Percentiles rank a stretch among this genome's conserved stretches.
phyloP scores from a whole-genome alignment of 139 green algal species.

The Chlorella sp. region DNA sequence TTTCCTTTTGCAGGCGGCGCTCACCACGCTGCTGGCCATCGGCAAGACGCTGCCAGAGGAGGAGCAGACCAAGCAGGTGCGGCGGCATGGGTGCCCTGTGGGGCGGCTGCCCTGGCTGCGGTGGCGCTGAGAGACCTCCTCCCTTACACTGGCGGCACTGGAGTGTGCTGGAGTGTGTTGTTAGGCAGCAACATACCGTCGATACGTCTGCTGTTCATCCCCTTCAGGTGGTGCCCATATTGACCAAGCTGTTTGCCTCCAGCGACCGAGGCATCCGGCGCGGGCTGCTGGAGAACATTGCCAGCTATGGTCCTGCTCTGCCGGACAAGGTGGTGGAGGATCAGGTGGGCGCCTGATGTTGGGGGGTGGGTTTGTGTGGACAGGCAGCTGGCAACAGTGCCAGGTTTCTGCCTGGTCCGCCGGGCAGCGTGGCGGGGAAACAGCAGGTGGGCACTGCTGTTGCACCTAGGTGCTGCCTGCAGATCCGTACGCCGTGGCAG shows the following conservation, averaged over 20 bases:
- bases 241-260: conserved; percentile 91
- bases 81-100: no score
- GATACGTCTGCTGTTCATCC: no score
- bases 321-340: conserved; percentile 42
- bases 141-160: no score
- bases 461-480: not conserved
- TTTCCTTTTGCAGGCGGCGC: conserved; percentile 44
- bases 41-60: conserved; percentile 69
- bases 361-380: no score
- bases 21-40: conserved; percentile 82
- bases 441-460: no score
- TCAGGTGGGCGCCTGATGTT: not conserved
- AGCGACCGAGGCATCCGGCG: conserved; percentile 85
- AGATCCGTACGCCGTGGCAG: not conserved
- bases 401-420: no score
- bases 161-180: no score
- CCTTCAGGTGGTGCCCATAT: conserved; percentile 81
- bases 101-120: no score
- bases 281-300: conserved; percentile 89
- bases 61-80: conserved; percentile 67
- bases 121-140: no score
- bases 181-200: no score
- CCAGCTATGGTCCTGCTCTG: conserved; percentile 65
- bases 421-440: no score
- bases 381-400: no score